Evolutionary conservation across 2,329 filamentous ascomycete genomes (phyloP).

Genomic region (Ceratocystis colombiana): DNA sequence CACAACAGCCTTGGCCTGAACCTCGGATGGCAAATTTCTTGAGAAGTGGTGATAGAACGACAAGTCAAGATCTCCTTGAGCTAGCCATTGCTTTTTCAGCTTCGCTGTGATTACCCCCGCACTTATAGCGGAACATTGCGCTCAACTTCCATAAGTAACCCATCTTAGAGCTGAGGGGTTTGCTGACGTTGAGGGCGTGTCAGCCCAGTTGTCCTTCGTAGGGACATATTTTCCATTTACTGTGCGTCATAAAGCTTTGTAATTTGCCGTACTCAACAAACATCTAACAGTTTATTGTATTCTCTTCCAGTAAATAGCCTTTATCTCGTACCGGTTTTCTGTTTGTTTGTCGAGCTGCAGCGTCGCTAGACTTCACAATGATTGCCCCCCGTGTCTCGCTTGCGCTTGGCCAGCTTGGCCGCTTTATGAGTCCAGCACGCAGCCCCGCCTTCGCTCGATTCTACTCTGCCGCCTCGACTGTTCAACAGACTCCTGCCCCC

Average conservation of each 20-base stretch:
- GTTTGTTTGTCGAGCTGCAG: background rate
- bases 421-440: conserved; percentile 19
- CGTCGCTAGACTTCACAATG: conserved; percentile 15
- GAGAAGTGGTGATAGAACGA: conserved; percentile 9
- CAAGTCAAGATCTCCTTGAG: conserved; percentile 4
- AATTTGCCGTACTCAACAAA: conserved; percentile 19
- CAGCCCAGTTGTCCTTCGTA: conserved; percentile 18
- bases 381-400: conserved; percentile 24
- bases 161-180: conserved; percentile 12
- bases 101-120: background rate
- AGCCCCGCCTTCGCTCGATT: conserved; percentile 22
- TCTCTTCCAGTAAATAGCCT: conserved; percentile 9
- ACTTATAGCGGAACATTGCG: background rate
- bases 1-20: conserved; percentile 12
- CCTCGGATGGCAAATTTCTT: conserved; percentile 22
- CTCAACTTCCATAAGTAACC: background rate
- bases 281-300: conserved; percentile 15
- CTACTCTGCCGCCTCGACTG: conserved; percentile 14
- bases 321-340: background rate
- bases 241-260: conserved; percentile 21
- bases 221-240: conserved; percentile 13
- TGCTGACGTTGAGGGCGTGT: conserved; percentile 13
- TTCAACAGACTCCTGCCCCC: conserved; percentile 8
- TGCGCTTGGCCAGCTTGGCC: conserved; percentile 22
- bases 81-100: background rate